Percentiles rank a stretch among this genome's conserved stretches.
These are phyloP conservation scores for Trametes elegans DNA, from an alignment of 768 basidiomycete genomes.

Conservation along the genomic window DNA sequence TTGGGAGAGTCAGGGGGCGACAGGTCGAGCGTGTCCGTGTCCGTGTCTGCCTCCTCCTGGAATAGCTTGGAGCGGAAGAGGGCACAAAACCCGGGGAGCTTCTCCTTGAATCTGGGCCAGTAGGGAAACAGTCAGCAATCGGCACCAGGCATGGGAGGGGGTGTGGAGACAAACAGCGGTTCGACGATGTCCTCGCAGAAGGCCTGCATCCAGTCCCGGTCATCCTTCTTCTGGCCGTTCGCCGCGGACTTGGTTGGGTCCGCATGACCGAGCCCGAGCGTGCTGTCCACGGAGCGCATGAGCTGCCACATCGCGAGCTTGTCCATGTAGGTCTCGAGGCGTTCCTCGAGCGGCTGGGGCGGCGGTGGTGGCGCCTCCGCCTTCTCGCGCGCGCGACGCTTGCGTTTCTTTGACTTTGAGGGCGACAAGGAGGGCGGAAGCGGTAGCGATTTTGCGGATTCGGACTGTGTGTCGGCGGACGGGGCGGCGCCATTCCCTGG, in stretches of 20 bases:
- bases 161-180: conserved; percentile 45
- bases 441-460: conserved; percentile 7
- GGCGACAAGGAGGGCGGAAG: conserved; percentile 21
- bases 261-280: background rate
- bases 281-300: conserved; percentile 35
- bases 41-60: conserved; percentile 57
- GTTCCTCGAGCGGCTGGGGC: conserved; percentile 40
- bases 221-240: conserved; percentile 17
- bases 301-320: conserved; percentile 80
- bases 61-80: conserved; percentile 69
- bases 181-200: conserved; percentile 72
- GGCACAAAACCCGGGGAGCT: conserved; percentile 50
- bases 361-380: conserved; percentile 12
- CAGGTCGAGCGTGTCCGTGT: conserved; percentile 26
- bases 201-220: conserved; percentile 68
- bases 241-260: conserved; percentile 22
- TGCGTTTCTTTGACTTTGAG: conserved; percentile 25
- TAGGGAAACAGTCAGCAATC: conserved; percentile 3
- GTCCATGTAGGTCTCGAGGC: conserved; percentile 73
- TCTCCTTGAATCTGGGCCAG: conserved; percentile 49
- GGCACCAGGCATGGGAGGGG: background rate
- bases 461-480: conserved; percentile 15
- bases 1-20: conserved; percentile 24
- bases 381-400: conserved; percentile 22
- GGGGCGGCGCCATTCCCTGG: conserved; percentile 40